phyloP scores from a whole-genome alignment of 495 filamentous ascomycete genomes.

The Penicillium fimorum region DNA sequence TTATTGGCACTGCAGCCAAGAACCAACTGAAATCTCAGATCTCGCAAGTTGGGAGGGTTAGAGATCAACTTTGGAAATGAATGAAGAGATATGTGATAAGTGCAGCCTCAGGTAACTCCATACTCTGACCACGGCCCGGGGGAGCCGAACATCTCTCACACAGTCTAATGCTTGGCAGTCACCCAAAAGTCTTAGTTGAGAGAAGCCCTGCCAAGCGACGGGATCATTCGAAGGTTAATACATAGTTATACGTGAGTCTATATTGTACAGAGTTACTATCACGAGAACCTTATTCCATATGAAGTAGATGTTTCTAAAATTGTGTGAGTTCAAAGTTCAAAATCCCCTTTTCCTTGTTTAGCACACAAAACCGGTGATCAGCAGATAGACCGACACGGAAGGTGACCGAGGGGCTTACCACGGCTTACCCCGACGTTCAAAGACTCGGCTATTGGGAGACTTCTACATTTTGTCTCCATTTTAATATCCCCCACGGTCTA shows the following conservation, averaged over 20 bases:
- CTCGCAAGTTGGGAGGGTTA: constrained; percentile 3
- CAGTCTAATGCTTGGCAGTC: background rate
- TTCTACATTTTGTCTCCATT: background rate
- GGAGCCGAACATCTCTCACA: background rate
- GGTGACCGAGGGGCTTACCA: background rate
- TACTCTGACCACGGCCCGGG: too few species aligned
- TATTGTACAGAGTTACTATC: background rate
- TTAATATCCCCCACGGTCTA: constrained; percentile 4
- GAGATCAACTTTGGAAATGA: background rate
- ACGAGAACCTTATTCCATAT: background rate
- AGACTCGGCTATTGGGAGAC: background rate
- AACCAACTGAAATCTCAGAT: background rate
- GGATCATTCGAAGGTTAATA: background rate
- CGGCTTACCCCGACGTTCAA: background rate
- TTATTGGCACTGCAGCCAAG: constrained; percentile 17
- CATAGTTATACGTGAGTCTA: too few species aligned
- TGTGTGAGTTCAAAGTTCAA: too few species aligned
- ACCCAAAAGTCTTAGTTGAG: constrained; percentile 8
- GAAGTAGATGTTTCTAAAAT: background rate
- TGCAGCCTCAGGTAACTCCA: too few species aligned
- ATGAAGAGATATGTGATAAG: too few species aligned
- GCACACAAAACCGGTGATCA: background rate
- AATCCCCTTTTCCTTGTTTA: too few species aligned
- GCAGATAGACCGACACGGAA: too few species aligned
- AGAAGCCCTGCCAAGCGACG: constrained; percentile 16